These are phyloP conservation scores for Heterobasidion irregulare DNA, from an alignment of 1,284 basidiomycete genomes.

Conservation along the genomic window DNA sequence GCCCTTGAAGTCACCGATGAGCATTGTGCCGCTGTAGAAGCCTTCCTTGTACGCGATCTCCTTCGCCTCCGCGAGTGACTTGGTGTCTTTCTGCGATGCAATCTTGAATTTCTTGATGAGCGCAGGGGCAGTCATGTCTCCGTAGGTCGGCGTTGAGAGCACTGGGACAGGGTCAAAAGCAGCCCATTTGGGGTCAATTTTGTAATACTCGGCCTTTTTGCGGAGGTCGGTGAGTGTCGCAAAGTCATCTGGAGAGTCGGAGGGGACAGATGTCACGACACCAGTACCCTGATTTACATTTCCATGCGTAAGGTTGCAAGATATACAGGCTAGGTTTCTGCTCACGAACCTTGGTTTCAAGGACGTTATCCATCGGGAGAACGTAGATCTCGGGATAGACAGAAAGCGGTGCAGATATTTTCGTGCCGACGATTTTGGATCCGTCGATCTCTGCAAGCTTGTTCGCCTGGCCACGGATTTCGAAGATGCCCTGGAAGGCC, in stretches of 20 bases:
- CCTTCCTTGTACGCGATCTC: constrained; percentile 98
- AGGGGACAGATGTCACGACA: constrained; percentile 96
- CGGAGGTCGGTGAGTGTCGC: constrained; percentile 86
- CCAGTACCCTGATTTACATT: constrained; percentile 71
- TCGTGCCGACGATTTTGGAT: constrained; percentile 79
- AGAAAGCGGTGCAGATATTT: constrained; percentile 84
- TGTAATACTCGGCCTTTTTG: constrained; percentile 97
- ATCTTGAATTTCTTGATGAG: constrained; percentile 91
- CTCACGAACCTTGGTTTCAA: constrained; percentile 73
- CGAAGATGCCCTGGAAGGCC: constrained; percentile 87
- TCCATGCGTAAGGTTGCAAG: not conserved
- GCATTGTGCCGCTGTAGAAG: constrained; percentile 91
- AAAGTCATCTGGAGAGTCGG: constrained; percentile 98
- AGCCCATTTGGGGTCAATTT: constrained; percentile 89
- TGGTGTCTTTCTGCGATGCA: constrained; percentile 90
- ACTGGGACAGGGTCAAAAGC: constrained; percentile 85
- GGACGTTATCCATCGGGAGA: constrained; percentile 95
- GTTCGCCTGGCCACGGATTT: constrained; percentile 61
- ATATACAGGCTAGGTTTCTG: not conserved
- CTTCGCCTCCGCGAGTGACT: constrained; percentile 93
- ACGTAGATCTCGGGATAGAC: constrained; percentile 88
- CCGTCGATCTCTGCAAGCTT: constrained; percentile 78
- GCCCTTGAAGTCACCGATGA: constrained; percentile 86
- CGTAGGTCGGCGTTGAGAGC: constrained; percentile 84
- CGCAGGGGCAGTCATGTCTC: constrained; percentile 85